Conservation (phyloP, 257 asterid species). For the Primulina huaijiensis region DNA sequence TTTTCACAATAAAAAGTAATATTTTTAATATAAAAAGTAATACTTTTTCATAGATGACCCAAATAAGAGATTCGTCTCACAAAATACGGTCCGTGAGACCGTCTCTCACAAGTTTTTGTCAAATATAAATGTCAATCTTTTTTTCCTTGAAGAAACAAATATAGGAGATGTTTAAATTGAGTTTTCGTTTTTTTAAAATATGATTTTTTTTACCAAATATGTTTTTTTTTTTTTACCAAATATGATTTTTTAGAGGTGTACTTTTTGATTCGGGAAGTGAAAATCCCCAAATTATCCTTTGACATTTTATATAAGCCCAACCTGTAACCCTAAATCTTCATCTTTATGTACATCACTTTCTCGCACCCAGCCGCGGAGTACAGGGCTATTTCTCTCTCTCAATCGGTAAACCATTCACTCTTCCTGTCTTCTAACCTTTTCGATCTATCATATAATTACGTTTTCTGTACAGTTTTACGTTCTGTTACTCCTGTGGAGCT, state of each 20-base stretch:
- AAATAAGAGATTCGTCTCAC: no score
- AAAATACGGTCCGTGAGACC: no score
- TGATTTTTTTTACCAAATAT: no score
- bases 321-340: slow-evolving; percentile 47
- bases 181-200: no score
- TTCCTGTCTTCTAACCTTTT: background rate
- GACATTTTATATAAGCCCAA: slow-evolving; percentile 17
- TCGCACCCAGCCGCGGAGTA: slow-evolving; percentile 19
- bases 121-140: accelerated
- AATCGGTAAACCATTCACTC: slow-evolving; percentile 19
- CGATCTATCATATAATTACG: background rate
- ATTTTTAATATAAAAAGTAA: accelerated
- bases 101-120: no score
- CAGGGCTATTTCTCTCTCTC: slow-evolving; percentile 30
- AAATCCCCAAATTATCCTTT: slow-evolving; percentile 20
- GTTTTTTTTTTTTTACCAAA: no score
- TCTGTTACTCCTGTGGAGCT: background rate
- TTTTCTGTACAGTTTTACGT: background rate
- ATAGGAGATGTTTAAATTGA: no score
- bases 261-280: no score
- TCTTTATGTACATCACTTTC: slow-evolving; percentile 3
- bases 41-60: no score
- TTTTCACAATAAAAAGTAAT: accelerated
- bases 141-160: no score
- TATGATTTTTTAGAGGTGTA: no score